Base-by-base conservation (phyloP, 805 yeast species). In the Ascoidea tarda region DNA sequence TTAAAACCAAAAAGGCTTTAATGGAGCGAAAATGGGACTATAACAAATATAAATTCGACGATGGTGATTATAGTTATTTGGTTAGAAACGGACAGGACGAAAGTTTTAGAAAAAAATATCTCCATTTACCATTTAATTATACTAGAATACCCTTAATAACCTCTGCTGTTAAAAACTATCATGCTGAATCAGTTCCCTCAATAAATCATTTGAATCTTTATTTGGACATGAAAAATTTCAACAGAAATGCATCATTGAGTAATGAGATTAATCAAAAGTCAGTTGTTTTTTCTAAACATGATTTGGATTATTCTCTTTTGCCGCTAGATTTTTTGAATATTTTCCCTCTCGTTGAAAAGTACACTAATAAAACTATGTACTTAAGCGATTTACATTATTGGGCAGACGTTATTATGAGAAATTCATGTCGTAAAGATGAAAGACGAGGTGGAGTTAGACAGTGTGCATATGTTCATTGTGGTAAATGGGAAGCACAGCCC, bases 391-490 rank as follows among this genome's bases (percentile, higher is more conserved):
- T 89, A 73, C 83, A 85, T 59, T 89, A 90, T 66, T 91, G 99
- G 99, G 87, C 97, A 2, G 93, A 96, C 4, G 96, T 91, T n/a
- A 88, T 90, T 46, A 93, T 93, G 90, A 75, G 98, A 52, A 93
- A 93, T 66, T 89, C 96, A 1, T 91, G 96, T 64, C 77, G 97
- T 53, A 82, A 90, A 61, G 93, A 91, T 64, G 97, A 90, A 62
- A 66, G 75, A 47, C 76, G 84, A 54, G 91, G 91, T 16, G 96
- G 97, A 1, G 84, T 91, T 33, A 76, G 98, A 51, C 98, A 93
- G 68, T 91, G 99, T 67, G 96, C 97, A 1, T 84, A 83, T 64
- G 85, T 89, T 59, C 84, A 81, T 32, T 91, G 99, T 69, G 97
- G 97, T 8, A 82, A 77, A 63, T 91, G 98, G 98, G 99, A 91